Percentiles rank a stretch among this genome's conserved stretches.
These are phyloP conservation scores for Hypoxylon sp. DNA, from an alignment of 2,329 filamentous ascomycete genomes.

Conservation along the genomic window DNA sequence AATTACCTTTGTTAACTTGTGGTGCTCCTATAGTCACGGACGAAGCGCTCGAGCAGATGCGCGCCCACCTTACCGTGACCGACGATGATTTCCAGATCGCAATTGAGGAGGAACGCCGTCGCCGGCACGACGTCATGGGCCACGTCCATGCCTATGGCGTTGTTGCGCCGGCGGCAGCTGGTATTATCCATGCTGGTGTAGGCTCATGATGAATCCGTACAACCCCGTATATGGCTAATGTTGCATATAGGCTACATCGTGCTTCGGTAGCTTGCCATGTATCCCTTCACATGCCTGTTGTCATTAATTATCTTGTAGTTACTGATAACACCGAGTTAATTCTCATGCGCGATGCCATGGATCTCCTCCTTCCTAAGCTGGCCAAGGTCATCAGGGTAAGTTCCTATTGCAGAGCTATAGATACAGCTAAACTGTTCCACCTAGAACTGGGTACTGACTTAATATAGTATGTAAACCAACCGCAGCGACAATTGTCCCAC, in stretches of 20 bases:
- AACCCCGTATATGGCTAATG: slow-evolving; percentile 22
- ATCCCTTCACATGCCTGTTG: not conserved
- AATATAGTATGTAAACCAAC: slow-evolving; percentile 20
- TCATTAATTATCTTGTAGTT: slow-evolving; percentile 24
- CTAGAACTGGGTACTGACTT: slow-evolving; percentile 13
- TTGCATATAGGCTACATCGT: slow-evolving; percentile 63
- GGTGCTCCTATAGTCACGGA: slow-evolving; percentile 30
- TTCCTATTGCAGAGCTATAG: not conserved
- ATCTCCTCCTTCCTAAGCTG: slow-evolving; percentile 83
- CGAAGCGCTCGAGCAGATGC: slow-evolving; percentile 84
- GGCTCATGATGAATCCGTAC: slow-evolving; percentile 8
- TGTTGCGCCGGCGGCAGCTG: slow-evolving; percentile 65
- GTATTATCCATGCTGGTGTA: slow-evolving; percentile 82
- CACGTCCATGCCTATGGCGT: slow-evolving; percentile 83
- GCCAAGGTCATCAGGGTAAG: slow-evolving; percentile 75
- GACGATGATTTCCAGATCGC: slow-evolving; percentile 84
- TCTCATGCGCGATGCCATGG: slow-evolving; percentile 80
- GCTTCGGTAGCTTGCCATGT: slow-evolving; percentile 20
- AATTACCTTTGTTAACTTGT: slow-evolving; percentile 54
- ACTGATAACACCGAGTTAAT: slow-evolving; percentile 73
- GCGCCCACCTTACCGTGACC: slow-evolving; percentile 79
- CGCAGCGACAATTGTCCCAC: not conserved
- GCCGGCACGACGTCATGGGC: slow-evolving; percentile 75
- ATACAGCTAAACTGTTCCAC: not conserved
- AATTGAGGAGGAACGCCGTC: slow-evolving; percentile 80